Conservation (phyloP, 768 basidiomycete species). For the Fistulinella prunicolor region DNA sequence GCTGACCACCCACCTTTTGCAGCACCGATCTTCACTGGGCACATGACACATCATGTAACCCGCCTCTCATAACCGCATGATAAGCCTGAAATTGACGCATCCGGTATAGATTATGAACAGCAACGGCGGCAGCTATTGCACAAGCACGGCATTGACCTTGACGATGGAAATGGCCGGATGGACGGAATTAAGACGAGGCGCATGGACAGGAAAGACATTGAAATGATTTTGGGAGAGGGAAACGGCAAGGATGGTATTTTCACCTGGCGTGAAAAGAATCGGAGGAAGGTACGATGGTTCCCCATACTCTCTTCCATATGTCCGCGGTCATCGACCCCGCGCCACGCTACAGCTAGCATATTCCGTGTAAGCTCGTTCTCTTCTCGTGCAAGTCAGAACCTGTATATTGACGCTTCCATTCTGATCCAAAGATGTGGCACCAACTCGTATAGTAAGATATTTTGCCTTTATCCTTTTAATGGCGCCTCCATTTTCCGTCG, state of each 20-base stretch:
- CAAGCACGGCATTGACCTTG: conserved; percentile 95
- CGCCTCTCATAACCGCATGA: conserved; percentile 4
- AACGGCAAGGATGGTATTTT: conserved; percentile 82
- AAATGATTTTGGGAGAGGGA: conserved; percentile 78
- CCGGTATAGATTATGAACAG: conserved; percentile 79
- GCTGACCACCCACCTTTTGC: conserved; percentile 24
- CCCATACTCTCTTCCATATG: conserved; percentile 29
- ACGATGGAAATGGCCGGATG: conserved; percentile 62
- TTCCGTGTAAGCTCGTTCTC: conserved; percentile 64
- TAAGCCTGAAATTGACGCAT: conserved; percentile 14
- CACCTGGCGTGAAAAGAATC: conserved; percentile 93
- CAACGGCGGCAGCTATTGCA: conserved; percentile 83
- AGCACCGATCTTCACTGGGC: conserved; percentile 96
- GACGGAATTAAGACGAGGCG: conserved; percentile 74
- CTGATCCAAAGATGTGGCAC: conserved; percentile 66
- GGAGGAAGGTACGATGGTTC: conserved; percentile 67
- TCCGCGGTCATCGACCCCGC: conserved; percentile 21
- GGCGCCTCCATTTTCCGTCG: conserved; percentile 23
- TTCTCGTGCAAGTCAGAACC: conserved; percentile 10
- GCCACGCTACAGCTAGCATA: conserved; percentile 65
- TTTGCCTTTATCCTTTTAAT: conserved; percentile 25
- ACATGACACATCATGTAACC: conserved; percentile 86
- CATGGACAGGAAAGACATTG: conserved; percentile 79
- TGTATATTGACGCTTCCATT: conserved; percentile 26
- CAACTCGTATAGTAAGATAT: conserved; percentile 76